Evolutionary conservation across 2,329 filamentous ascomycete genomes (phyloP).

Genomic region (Xylariaceae sp.): DNA sequence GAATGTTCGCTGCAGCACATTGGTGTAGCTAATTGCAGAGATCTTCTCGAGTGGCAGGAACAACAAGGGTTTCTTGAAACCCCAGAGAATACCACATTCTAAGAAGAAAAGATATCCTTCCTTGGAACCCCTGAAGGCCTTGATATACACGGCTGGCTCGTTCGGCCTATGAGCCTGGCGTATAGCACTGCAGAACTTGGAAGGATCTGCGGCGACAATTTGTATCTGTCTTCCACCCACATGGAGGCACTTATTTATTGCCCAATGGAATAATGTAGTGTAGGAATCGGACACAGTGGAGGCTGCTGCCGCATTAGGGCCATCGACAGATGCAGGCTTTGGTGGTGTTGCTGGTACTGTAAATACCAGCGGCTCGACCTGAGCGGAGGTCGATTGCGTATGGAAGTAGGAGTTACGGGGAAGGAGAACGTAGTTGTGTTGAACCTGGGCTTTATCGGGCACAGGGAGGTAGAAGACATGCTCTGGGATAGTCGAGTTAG

Average conservation of each 20-base stretch:
- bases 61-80: conserved; percentile 63
- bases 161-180: conserved; percentile 54
- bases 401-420: conserved; percentile 51
- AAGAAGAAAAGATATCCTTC: conserved; percentile 65
- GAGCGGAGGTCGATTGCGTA: conserved; percentile 39
- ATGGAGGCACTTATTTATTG: conserved; percentile 48
- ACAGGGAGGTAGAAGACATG: conserved; percentile 60
- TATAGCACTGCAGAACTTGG: conserved; percentile 52
- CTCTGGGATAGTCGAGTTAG: conserved; percentile 38
- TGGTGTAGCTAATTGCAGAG: conserved; percentile 60
- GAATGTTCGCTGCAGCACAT: conserved; percentile 62
- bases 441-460: conserved; percentile 59
- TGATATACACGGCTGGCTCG: conserved; percentile 61
- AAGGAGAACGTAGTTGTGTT: conserved; percentile 62
- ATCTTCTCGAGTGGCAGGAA: conserved; percentile 59
- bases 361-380: conserved; percentile 57
- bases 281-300: conserved; percentile 54
- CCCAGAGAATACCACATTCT: conserved; percentile 62
- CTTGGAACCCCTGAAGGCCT: conserved; percentile 62
- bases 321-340: conserved; percentile 53
- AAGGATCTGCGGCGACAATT: conserved; percentile 49
- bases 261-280: conserved; percentile 57
- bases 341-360: conserved; percentile 56
- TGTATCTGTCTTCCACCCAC: conserved; percentile 43
- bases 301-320: conserved; percentile 45